Conservation (phyloP, 345 rosid genomes). For the Lepidium didymum region DNA sequence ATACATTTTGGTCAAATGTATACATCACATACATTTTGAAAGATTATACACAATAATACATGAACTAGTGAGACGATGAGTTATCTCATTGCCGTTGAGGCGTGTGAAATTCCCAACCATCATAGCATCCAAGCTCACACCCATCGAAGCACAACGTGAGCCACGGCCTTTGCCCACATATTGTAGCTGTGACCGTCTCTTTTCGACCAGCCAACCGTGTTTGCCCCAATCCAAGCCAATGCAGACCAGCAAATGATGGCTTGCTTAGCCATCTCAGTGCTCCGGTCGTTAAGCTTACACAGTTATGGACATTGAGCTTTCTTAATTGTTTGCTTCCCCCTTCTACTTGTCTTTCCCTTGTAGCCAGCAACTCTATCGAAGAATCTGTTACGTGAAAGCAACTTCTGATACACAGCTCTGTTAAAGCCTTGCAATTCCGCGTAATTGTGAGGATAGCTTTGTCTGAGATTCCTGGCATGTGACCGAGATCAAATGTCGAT, state of each 20-base stretch:
- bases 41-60: background rate
- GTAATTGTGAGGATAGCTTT: slow-evolving; percentile 33
- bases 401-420: slow-evolving; percentile 47
- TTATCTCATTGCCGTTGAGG: slow-evolving; percentile 18
- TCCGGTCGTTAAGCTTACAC: slow-evolving; percentile 40
- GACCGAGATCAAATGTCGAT: slow-evolving; percentile 50
- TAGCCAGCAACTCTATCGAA: slow-evolving; percentile 42
- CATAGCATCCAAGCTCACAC: slow-evolving; percentile 66
- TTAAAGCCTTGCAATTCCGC: slow-evolving; percentile 32
- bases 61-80: background rate
- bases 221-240: slow-evolving; percentile 50
- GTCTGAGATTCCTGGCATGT: slow-evolving; percentile 61
- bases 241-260: slow-evolving; percentile 47
- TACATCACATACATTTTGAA: background rate
- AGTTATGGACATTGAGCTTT: slow-evolving; percentile 52
- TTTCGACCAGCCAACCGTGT: slow-evolving; percentile 30
- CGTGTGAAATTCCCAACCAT: slow-evolving; percentile 57
- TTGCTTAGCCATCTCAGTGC: slow-evolving; percentile 33
- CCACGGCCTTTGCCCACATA: slow-evolving; percentile 44
- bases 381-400: slow-evolving; percentile 50
- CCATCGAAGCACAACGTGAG: slow-evolving; percentile 53
- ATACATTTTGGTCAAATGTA: background rate
- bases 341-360: slow-evolving; percentile 25
- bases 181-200: slow-evolving; percentile 16
- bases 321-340: slow-evolving; percentile 33